Base-by-base conservation (phyloP, 2,329 filamentous ascomycete species). In the Samsoniella hepiali region DNA sequence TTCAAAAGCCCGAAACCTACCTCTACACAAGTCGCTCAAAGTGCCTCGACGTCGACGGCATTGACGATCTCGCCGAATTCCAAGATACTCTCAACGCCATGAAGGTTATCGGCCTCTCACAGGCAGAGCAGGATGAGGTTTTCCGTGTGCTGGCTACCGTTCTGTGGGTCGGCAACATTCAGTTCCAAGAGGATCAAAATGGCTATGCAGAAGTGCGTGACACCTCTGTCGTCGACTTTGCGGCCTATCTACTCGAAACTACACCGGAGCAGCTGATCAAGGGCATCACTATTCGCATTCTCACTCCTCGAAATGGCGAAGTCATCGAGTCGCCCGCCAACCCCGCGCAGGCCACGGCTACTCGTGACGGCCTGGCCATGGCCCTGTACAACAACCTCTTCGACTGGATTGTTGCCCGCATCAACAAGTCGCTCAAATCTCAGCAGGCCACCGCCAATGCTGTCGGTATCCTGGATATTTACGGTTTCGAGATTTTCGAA, bases 401-500 rank as follows among this genome's bases (percentile, higher is more conserved):
- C 71, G 94, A 99, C 77, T 99, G 95, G 95, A 98, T 99, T 68
- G 93, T 98, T 27, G 86, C 90, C 70, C 89, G 95, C 68, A 88
- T 98, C 69, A 98, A 98, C 77, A 85, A 88, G 68, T 97, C 94
- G 5, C 79, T 98, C 65, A 88, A 91, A 74, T 91, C 94, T 27
- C 86, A 88, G 66, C 90, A 91, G 56, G 79, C 86, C 0, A 85
- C 93, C 3, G 80, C 86, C 49, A 95, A 97, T 75, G 91, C 91
- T 3, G 95, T 99, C 69, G 95, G 95, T 73, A 98, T 99, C 73
- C 83, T 99, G 68, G 95, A 99, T 82, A 99, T 99, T 69, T 99
- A 99, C 75, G 95, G 95, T 2, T 99, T 99, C 72, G 95, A 99
- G 74, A 99, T 99, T 69, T 99, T 99, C 69, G 95, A 99, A 75